Percentiles rank a stretch among this genome's conserved stretches.
These are phyloP conservation scores for Eucalyptus pumila DNA, from an alignment of 345 rosid genomes.

Conservation along the genomic window DNA sequence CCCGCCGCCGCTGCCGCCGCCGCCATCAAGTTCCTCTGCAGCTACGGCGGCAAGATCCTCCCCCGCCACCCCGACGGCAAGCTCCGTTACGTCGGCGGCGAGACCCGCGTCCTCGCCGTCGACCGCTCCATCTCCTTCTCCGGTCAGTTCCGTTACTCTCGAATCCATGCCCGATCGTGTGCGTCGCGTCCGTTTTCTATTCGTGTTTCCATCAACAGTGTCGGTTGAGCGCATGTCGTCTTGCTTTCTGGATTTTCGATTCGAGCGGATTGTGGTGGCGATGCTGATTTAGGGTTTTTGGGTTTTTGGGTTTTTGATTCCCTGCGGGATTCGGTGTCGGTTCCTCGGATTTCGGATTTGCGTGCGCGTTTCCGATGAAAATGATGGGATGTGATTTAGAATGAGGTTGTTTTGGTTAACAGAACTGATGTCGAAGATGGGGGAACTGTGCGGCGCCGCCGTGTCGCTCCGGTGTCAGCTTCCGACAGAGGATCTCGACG, in stretches of 20 bases:
- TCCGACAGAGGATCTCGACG: conserved; percentile 82
- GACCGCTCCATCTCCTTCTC: conserved; percentile 54
- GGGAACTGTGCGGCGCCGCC: conserved; percentile 43
- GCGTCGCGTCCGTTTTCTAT: background rate
- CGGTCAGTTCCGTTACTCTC: conserved; percentile 21
- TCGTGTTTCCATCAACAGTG: background rate
- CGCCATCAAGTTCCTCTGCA: conserved; percentile 70
- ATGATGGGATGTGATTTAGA: background rate
- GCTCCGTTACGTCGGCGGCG: conserved; percentile 85
- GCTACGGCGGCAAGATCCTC: conserved; percentile 76
- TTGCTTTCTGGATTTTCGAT: background rate
- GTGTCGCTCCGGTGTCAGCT: conserved; percentile 76
- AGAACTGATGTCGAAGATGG: conserved; percentile 65
- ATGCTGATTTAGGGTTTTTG: background rate
- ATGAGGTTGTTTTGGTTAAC: conserved; percentile 19
- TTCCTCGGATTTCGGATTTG: background rate
- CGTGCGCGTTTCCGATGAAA: background rate
- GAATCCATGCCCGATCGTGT: background rate
- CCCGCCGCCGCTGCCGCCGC: background rate
- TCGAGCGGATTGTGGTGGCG: background rate
- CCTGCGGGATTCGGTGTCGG: background rate
- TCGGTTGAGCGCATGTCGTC: background rate
- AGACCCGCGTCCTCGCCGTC: conserved; percentile 83
- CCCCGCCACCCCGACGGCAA: conserved; percentile 82
- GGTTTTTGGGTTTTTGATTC: background rate